Percentiles rank a stretch among this genome's conserved stretches.
phyloP scores from a whole-genome alignment of 2,329 filamentous ascomycete species.

The Simplicillium aogashimaense region DNA sequence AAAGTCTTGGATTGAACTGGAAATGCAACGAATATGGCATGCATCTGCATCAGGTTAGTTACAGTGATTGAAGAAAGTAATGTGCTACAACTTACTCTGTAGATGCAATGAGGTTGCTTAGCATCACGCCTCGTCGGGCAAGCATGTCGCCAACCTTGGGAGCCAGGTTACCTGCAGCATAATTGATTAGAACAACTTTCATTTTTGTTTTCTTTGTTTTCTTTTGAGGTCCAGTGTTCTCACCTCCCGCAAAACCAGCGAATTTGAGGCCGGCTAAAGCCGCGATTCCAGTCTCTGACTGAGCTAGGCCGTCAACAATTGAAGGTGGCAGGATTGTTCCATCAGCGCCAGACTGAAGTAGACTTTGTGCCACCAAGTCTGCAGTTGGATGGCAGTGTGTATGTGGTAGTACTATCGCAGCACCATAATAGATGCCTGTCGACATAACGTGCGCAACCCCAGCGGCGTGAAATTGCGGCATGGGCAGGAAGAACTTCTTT shows the following conservation, averaged over 20 bases:
- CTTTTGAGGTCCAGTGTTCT: background rate
- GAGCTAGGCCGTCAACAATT: slow-evolving; percentile 29
- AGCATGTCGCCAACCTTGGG: slow-evolving; percentile 24
- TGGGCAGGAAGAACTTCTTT: slow-evolving; percentile 7
- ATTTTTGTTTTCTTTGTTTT: too few relatives aligned
- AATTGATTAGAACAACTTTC: background rate
- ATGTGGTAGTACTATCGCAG: too few relatives aligned
- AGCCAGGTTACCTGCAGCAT: slow-evolving; percentile 21
- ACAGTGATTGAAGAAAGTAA: background rate
- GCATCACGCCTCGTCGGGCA: slow-evolving; percentile 19
- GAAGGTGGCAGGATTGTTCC: slow-evolving; percentile 24
- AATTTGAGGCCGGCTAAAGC: slow-evolving; percentile 2
- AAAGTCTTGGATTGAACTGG: slow-evolving; percentile 19
- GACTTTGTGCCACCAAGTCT: slow-evolving; percentile 20
- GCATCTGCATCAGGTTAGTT: slow-evolving; percentile 14
- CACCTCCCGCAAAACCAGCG: background rate
- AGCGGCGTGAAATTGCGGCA: slow-evolving; percentile 30
- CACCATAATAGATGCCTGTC: slow-evolving; percentile 17
- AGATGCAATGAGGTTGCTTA: slow-evolving; percentile 26
- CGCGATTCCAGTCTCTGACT: slow-evolving; percentile 19
- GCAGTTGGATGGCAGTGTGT: slow-evolving; percentile 13
- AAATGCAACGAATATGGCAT: slow-evolving; percentile 20
- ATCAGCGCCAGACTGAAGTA: slow-evolving; percentile 17
- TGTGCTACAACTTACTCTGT: slow-evolving; percentile 24
- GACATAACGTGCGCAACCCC: slow-evolving; percentile 16